Conservation (phyloP, 345 rosid genomes). For the Gossypium rotundifolium region DNA sequence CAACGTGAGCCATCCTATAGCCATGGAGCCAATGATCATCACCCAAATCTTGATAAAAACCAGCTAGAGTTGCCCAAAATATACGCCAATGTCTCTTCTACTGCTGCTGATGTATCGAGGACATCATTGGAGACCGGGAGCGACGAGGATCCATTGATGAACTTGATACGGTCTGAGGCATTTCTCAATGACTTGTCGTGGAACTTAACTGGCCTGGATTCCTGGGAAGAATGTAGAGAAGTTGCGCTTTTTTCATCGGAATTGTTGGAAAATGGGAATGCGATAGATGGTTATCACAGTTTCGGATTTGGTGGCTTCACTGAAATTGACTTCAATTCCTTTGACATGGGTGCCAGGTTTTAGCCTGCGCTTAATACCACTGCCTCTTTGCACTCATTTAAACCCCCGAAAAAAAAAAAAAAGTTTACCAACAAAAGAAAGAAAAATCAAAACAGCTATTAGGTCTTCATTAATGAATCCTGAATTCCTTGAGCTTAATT, state of each 20-base stretch:
- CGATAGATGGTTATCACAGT: conserved; percentile 28
- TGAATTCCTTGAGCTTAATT: background rate
- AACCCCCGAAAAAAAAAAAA: background rate
- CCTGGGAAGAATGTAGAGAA: conserved; percentile 20
- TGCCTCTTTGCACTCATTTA: background rate
- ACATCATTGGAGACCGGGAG: conserved; percentile 16
- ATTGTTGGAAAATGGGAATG: conserved; percentile 30
- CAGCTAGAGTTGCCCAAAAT: background rate
- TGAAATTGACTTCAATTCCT: conserved; percentile 25
- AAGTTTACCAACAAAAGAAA: background rate
- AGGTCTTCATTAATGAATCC: background rate
- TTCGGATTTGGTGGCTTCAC: conserved; percentile 36
- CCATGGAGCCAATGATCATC: background rate
- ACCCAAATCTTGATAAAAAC: background rate
- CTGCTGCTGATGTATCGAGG: conserved; percentile 15
- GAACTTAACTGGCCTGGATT: conserved; percentile 28
- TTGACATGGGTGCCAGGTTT: conserved; percentile 24
- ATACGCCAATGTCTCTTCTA: conserved; percentile 9
- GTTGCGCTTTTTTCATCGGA: conserved; percentile 39
- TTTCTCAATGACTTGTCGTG: conserved; percentile 39
- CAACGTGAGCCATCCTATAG: conserved; percentile 6
- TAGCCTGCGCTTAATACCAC: background rate
- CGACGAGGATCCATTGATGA: conserved; percentile 20
- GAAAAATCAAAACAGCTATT: too few species aligned
- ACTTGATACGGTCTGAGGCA: conserved; percentile 28